phyloP scores from a whole-genome alignment of 2,329 filamentous ascomycete species.

The Cryphonectria nitschkei region DNA sequence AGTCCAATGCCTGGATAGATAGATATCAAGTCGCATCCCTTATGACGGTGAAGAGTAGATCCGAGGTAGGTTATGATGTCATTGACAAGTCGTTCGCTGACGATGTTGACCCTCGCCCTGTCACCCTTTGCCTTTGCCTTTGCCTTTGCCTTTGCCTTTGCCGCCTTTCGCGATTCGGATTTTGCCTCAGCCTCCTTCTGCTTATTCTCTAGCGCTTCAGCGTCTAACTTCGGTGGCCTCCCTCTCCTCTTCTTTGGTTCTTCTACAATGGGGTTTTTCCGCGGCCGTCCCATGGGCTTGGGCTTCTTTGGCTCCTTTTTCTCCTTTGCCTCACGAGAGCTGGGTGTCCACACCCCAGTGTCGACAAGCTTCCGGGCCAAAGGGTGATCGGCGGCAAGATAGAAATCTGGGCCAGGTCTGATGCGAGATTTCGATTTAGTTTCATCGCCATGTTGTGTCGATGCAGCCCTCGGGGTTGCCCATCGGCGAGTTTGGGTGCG shows the following conservation, averaged over 20 bases:
- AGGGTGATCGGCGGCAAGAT: not conserved
- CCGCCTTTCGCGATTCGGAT: not conserved
- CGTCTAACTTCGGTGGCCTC: constrained; percentile 3
- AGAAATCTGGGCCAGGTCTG: not conserved
- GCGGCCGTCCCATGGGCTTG: not conserved
- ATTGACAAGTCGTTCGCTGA: constrained; percentile 53
- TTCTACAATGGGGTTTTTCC: not conserved
- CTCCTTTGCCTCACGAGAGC: not conserved
- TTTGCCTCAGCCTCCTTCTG: not conserved
- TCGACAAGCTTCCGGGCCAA: constrained; percentile 14
- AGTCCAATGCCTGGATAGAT: constrained; percentile 80
- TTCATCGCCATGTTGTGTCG: not conserved
- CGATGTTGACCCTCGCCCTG: constrained; percentile 54
- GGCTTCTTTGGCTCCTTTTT: not conserved
- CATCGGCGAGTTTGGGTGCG: not conserved
- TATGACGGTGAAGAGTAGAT: constrained; percentile 68
- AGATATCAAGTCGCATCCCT: constrained; percentile 84
- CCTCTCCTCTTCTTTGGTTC: not conserved
- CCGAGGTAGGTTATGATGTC: constrained; percentile 73
- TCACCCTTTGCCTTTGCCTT: constrained; percentile 37
- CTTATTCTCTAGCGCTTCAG: not conserved
- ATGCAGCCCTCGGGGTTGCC: not conserved
- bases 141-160: constrained; percentile 9
- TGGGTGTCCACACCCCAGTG: not conserved
- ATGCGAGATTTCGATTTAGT: not conserved